Evolutionary conservation across 768 basidiomycete species (phyloP), one percentile per base, ranked within the genome.

Genomic region (Candolleomyces efflorescens): DNA sequence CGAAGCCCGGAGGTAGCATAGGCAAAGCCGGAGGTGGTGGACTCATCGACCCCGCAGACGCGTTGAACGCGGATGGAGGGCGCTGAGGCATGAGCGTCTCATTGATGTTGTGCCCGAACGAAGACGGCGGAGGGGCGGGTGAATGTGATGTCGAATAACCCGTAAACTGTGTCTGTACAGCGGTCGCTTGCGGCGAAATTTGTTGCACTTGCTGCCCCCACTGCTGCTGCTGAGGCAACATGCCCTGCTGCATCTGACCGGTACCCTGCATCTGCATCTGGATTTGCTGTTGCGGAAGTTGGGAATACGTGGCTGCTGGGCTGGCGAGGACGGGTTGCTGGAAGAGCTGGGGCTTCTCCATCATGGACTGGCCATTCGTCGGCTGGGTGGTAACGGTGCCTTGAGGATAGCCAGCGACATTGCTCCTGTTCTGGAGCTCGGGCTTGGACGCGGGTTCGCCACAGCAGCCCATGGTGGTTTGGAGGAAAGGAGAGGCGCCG

Each of bases 401-500:
- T 22, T 71, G 65, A 24, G 64, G 60, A 44, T 65, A 65, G 47
- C 62, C 62, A 9, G 58, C 53, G 50, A 55, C 27, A 48, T 57
- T 50, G 57, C 62, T 69, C 68, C 77, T 75, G 53, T 71, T 63
- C 55, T 68, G 67, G 48, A 72, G 63, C 53, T 68, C 60, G 55
- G 72, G 66, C 39, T 64, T 60, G 37, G 67, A 64, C 32, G 61
- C 66, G 9, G 78, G 62, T 49, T 81, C 78, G n/a, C 86, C 86
- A 67, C 89, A 91, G 65, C 89, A 90, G 61, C 82, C 78, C 85
- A 87, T 88, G 62, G 62, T 72, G 63, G 60, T 53, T 15, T n/a
- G 38, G 17, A 38, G 24, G 18, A 53, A 37, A 47, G 54, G 44
- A 26, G 26, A 37, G n/a, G 50, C 20, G 50, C 5, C 32, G 50